These are phyloP conservation scores for Chiua virens DNA, from an alignment of 768 basidiomycete genomes.

Conservation along the genomic window DNA sequence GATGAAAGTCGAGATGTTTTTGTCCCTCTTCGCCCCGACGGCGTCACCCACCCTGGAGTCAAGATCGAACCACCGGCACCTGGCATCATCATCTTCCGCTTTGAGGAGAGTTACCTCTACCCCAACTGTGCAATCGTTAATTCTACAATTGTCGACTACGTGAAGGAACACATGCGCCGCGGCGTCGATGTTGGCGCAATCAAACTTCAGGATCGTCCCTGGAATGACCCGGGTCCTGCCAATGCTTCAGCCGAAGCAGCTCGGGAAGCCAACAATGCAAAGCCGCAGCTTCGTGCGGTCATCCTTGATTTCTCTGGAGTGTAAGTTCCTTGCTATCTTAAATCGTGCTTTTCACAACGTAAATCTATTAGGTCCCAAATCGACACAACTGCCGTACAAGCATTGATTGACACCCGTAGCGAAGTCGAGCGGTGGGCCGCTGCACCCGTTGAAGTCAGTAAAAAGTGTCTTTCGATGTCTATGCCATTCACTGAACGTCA, in stretches of 20 bases:
- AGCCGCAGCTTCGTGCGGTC: constrained; percentile 77
- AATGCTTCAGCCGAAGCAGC: constrained; percentile 47
- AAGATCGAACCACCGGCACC: constrained; percentile 77
- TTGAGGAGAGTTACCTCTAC: constrained; percentile 88
- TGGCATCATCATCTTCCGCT: constrained; percentile 88
- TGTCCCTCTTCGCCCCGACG: constrained; percentile 66
- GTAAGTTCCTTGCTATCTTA: constrained; percentile 33
- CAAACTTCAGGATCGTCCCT: constrained; percentile 72
- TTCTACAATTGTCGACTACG: constrained; percentile 73
- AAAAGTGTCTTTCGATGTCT: not conserved
- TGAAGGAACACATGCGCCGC: constrained; percentile 73
- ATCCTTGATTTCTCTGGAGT: constrained; percentile 90
- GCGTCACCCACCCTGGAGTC: constrained; percentile 66
- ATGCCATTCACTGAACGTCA: constrained; percentile 6
- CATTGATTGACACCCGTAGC: constrained; percentile 83
- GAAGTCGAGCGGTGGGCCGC: constrained; percentile 90
- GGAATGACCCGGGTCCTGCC: constrained; percentile 89
- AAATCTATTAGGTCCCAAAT: constrained; percentile 65
- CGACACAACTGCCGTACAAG: constrained; percentile 90
- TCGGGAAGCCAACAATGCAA: constrained; percentile 48
- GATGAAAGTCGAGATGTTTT: constrained; percentile 69
- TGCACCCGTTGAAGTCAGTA: constrained; percentile 63
- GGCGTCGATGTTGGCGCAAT: constrained; percentile 72
- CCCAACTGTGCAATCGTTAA: constrained; percentile 75
- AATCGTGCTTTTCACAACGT: not conserved